Evolutionary conservation across 352 stramenopile genomes (phyloP).

Genomic region (Aphanomyces stellatus): DNA sequence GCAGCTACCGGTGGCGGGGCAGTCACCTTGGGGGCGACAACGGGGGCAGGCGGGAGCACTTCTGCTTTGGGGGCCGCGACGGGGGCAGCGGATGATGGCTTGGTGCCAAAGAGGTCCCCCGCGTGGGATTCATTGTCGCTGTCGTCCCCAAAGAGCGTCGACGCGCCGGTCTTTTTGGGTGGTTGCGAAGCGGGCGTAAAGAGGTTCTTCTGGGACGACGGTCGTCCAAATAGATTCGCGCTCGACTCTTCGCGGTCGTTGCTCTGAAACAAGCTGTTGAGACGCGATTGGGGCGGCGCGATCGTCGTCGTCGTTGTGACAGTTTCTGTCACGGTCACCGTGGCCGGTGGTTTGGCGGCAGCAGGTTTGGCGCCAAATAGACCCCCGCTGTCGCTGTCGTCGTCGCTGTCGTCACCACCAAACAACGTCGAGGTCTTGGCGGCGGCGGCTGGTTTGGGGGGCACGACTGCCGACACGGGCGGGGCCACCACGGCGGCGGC

Average conservation of each 20-base stretch:
- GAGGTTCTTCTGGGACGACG: conserved; percentile 11
- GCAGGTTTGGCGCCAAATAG: not conserved
- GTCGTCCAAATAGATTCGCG: conserved; percentile 8
- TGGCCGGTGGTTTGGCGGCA: not conserved
- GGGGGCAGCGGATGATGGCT: not conserved
- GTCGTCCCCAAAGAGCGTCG: conserved; percentile 9
- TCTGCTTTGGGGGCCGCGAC: not conserved
- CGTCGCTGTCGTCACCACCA: conserved; percentile 41
- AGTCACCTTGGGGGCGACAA: not conserved
- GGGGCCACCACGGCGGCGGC: not conserved
- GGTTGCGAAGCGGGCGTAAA: not conserved
- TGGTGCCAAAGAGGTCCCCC: conserved; percentile 5
- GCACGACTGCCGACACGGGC: too few relatives aligned
- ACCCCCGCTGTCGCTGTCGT: conserved; percentile 24
- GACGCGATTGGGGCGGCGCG: conserved; percentile 10
- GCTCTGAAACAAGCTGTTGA: conserved; percentile 14
- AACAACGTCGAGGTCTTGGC: conserved; percentile 8
- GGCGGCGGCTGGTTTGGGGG: too few relatives aligned
- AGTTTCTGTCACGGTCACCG: conserved; percentile 12
- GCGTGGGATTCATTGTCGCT: conserved; percentile 15
- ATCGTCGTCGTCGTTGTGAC: conserved; percentile 12
- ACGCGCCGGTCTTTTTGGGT: not conserved
- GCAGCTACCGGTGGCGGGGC: not conserved
- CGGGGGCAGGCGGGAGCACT: not conserved
- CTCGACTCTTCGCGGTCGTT: not conserved